Evolutionary conservation across 1,139 yeast genomes (phyloP).

Genomic region (Meyerozyma carpophila): DNA sequence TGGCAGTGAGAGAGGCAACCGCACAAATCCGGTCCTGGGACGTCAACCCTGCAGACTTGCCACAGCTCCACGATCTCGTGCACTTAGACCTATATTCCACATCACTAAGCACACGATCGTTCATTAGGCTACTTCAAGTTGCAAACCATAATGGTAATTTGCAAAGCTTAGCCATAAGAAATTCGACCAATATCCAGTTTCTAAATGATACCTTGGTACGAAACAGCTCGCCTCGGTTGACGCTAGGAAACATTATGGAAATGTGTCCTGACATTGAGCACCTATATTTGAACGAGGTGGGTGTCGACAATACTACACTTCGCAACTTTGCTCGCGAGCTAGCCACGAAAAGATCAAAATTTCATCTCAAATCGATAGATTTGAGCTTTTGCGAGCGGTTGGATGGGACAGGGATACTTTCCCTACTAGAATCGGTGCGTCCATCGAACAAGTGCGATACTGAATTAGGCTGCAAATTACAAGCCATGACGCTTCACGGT

Average conservation of each 20-base stretch:
- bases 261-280: neutral
- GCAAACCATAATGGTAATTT: neutral
- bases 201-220: neutral
- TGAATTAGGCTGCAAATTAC: neutral
- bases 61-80: neutral
- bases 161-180: neutral
- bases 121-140: neutral
- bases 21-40: neutral
- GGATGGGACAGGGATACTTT: neutral
- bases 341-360: neutral
- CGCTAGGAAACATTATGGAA: neutral
- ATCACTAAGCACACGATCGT: neutral
- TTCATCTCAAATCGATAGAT: neutral
- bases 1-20: neutral
- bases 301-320: neutral
- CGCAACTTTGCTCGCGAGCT: neutral
- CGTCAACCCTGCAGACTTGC: neutral
- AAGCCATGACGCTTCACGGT: neutral
- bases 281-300: neutral
- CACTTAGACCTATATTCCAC: neutral
- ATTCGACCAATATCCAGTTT: neutral
- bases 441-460: neutral
- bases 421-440: neutral
- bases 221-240: neutral
- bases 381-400: conserved; percentile 1